Conservation (phyloP, 495 filamentous ascomycete genomes). For the Aspergillus biplanus region DNA sequence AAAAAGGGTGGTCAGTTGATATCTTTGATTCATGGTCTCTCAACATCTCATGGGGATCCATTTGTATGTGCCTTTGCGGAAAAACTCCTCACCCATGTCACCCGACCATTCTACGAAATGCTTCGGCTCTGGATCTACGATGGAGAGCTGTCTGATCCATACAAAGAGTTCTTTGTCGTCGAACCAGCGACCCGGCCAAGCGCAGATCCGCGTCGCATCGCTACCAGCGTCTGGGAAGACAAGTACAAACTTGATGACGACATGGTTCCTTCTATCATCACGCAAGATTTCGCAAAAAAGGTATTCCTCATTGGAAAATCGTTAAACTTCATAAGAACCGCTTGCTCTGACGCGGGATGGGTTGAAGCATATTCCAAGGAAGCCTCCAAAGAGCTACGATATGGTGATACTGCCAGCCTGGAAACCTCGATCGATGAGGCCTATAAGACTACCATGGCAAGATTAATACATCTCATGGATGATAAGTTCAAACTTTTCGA, state of each 20-base stretch:
- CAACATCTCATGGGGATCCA: constrained; percentile 91
- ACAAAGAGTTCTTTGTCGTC: constrained; percentile 92
- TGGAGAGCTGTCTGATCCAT: constrained; percentile 94
- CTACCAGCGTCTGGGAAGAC: constrained; percentile 95
- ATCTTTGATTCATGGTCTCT: constrained; percentile 89
- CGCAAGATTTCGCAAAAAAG: constrained; percentile 88
- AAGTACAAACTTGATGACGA: constrained; percentile 86
- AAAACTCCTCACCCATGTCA: constrained; percentile 85
- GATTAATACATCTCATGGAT: constrained; percentile 91
- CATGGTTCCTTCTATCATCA: constrained; percentile 93
- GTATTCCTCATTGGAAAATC: constrained; percentile 97
- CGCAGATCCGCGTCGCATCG: constrained; percentile 63
- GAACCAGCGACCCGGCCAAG: constrained; percentile 62
- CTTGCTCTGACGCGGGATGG: constrained; percentile 92
- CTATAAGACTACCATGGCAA: constrained; percentile 95
- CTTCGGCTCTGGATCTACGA: constrained; percentile 97
- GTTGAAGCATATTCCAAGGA: constrained; percentile 95
- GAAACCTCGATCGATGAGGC: constrained; percentile 94
- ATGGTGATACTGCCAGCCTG: constrained; percentile 91
- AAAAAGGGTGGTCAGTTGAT: constrained; percentile 94
- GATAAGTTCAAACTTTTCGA: constrained; percentile 92
- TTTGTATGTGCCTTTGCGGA: constrained; percentile 95
- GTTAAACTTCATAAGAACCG: constrained; percentile 96
- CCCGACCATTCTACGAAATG: constrained; percentile 97
- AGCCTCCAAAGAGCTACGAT: constrained; percentile 87